Conservation (phyloP, 1,139 yeast species). For the Protomyces pachydermus region DNA sequence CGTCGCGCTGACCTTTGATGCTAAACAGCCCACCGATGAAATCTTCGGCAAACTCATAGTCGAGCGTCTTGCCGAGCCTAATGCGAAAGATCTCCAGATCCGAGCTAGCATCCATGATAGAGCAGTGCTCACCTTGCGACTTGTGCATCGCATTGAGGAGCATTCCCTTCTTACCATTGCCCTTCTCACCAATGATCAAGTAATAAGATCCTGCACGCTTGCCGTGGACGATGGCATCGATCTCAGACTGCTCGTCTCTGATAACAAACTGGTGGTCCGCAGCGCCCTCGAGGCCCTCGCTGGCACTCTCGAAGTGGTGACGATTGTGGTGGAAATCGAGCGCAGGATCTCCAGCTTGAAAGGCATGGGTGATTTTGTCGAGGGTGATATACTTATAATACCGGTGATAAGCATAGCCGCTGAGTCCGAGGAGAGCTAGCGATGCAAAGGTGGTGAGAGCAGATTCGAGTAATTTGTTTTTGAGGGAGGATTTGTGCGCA, state of each 20-base stretch:
- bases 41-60: conserved; percentile 71
- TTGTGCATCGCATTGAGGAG: conserved; percentile 64
- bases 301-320: not conserved
- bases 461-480: conserved; percentile 50
- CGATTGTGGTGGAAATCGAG: conserved; percentile 44
- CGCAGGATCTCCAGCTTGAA: conserved; percentile 64
- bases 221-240: conserved; percentile 66
- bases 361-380: conserved; percentile 61
- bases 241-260: conserved; percentile 60
- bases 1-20: conserved; percentile 80
- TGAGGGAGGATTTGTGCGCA: not conserved
- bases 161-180: conserved; percentile 78
- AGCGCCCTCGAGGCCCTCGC: conserved; percentile 1
- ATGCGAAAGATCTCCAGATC: conserved; percentile 80
- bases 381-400: conserved; percentile 58
- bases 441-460: conserved; percentile 74
- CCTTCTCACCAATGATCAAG: conserved; percentile 74
- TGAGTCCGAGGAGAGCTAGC: conserved; percentile 60
- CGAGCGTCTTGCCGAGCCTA: conserved; percentile 68
- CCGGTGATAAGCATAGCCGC: conserved; percentile 66
- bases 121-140: conserved; percentile 60
- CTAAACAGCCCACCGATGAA: conserved; percentile 76
- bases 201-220: conserved; percentile 62
- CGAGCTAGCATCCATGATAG: conserved; percentile 75
- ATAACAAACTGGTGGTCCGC: conserved; percentile 44